A percentile compares a stretch with the other conserved stretches of the same genome.
phyloP scores from a whole-genome alignment of 768 basidiomycete genomes.

The Rhizopogon roseolus region DNA sequence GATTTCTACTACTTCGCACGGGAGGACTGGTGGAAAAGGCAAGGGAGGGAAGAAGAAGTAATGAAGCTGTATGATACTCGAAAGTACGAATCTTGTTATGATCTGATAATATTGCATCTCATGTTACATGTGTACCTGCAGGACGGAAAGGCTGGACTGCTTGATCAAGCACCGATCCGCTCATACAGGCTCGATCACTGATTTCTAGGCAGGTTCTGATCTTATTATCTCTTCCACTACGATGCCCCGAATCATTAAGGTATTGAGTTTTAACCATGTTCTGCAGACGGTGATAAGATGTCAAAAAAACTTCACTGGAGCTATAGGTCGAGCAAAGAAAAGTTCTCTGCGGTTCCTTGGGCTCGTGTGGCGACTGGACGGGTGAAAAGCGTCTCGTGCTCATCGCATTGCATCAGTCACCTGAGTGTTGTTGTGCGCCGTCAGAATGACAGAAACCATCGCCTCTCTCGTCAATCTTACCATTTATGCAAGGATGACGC shows the following conservation, averaged over 20 bases:
- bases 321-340: neutral
- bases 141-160: neutral
- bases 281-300: neutral
- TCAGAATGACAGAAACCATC: no score
- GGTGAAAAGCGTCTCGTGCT: neutral
- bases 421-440: no score
- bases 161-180: no score
- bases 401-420: neutral
- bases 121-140: neutral
- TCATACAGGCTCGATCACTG: neutral
- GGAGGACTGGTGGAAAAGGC: constrained; percentile 32
- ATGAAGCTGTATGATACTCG: neutral
- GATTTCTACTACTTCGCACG: constrained; percentile 14
- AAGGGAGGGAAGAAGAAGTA: constrained; percentile 73
- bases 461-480: no score
- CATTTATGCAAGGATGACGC: no score
- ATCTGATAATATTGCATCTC: neutral
- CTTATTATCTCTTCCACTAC: neutral
- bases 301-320: neutral
- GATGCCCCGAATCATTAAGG: neutral
- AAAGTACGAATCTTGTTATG: neutral
- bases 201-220: neutral
- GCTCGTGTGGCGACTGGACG: neutral
- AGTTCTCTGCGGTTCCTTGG: neutral
- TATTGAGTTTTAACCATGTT: neutral